Base-by-base conservation (phyloP, 1,284 basidiomycete genomes). In the Papiliotrema laurentii region DNA sequence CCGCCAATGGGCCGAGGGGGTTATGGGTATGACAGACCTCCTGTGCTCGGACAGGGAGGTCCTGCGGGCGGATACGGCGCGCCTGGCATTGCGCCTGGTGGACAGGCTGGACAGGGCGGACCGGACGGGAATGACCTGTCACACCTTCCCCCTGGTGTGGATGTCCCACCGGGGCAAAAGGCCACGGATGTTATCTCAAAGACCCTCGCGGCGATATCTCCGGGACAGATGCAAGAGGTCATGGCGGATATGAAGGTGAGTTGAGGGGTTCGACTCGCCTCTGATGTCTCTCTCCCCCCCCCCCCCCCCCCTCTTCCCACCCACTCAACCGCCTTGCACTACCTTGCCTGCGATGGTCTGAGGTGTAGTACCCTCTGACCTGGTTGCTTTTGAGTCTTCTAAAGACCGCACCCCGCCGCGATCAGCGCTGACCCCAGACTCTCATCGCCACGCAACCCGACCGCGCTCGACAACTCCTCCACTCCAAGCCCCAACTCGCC, bases 161-260 rank as follows among this genome's bases (percentile, higher is more conserved):
- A 85, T 33, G 70, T 92, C 0, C 80, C 84, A 4, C 81, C 82
- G 3, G 90, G 90, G n/a, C 78, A 81, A 39, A 84, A 81, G 24
- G 77, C 88, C 10, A 79, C 89, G 46, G 94, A 97, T 71, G 80
- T 81, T 40, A 97, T 98, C 66, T 90, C 83, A 63, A 83, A 89
- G 63, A 88, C 86, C 7, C 79, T 99, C 33, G 92, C 88, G 25
- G 83, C 79, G 11, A 87, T 96, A 75, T 82, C 83, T 48, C 88
- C 89, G 0, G 80, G 79, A 42, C 88, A 97, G 68, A 78, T 97
- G 55, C 84, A 94, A 71, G 94, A 98, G 73, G 88, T 97, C n/a
- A 78, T 98, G 61, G 86, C 86, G 26, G 90, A 97, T 73, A 96
- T 97, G 87, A 97, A 97, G 84, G 92, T 92, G 67, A 63, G 79